These are phyloP conservation scores for Conoideocrella luteorostrata DNA, from an alignment of 2,329 filamentous ascomycete genomes.

Conservation along the genomic window DNA sequence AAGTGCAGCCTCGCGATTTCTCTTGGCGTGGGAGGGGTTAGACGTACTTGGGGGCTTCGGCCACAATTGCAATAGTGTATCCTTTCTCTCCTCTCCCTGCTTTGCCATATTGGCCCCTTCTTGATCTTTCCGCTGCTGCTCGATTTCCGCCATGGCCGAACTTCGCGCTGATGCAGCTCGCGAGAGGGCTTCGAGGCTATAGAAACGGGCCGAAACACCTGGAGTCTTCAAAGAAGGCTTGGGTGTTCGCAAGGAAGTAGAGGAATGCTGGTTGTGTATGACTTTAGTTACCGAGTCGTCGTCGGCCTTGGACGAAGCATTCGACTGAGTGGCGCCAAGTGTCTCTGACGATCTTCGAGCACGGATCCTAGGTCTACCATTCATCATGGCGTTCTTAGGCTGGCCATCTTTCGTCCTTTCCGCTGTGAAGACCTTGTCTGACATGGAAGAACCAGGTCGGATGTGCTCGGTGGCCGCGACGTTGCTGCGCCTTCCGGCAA, in stretches of 20 bases:
- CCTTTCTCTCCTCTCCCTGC: slow-evolving; percentile 2
- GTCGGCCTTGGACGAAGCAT: background rate
- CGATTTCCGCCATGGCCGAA: background rate
- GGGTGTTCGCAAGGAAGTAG: slow-evolving; percentile 5
- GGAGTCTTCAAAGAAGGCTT: background rate
- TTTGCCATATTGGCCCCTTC: background rate
- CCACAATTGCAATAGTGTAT: slow-evolving; percentile 9
- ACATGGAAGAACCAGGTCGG: background rate
- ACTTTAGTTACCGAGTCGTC: slow-evolving; percentile 10
- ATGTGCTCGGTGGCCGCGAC: background rate
- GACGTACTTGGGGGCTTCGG: slow-evolving; percentile 5
- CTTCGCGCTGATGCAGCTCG: slow-evolving; percentile 6
- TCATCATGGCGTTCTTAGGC: background rate
- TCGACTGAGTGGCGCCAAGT: slow-evolving; percentile 7
- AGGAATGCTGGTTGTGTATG: slow-evolving; percentile 11
- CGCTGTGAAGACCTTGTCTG: background rate
- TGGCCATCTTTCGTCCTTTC: background rate
- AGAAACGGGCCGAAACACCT: slow-evolving; percentile 11
- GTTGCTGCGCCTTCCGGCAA: background rate
- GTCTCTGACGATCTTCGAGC: slow-evolving; percentile 14
- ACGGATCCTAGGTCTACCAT: slow-evolving; percentile 1
- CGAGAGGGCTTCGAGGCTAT: slow-evolving; percentile 9
- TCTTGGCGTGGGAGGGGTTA: background rate
- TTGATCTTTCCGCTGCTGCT: background rate
- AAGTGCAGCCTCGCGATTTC: slow-evolving; percentile 2